Evolutionary conservation across 2,329 filamentous ascomycete species (phyloP), one percentile per base, ranked within the genome.

Genomic region (Didymella segeticola): DNA sequence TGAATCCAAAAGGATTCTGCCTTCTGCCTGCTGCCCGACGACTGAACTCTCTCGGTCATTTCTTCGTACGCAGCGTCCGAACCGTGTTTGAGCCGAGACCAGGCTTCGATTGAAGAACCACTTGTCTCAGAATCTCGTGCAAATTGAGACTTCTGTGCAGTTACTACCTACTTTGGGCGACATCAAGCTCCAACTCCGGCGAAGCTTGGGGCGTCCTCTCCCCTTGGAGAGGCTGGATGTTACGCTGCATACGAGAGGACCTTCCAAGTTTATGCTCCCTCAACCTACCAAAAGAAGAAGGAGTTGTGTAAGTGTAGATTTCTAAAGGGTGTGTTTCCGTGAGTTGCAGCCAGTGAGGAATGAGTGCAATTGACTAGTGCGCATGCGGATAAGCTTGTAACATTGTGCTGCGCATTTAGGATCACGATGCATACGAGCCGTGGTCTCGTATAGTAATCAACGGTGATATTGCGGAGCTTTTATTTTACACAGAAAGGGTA

Each of bases 301-400:
- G 45, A 54, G 29, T 8, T 5, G 14, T 41, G 11, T 41, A 31
- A 26, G 41, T 42, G 46, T 54, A 10, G 45, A 49, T 45, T 17
- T 20, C 34, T 39, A 5, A 27, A 19, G 49, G 46, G 48, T 45
- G 29, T 23, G 23, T 26, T 49, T 54, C 51, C 51, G 51, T 25
- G 27, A n/a, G 14, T 15, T 30, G 4, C 34, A 30, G 17, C 51
- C 51, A 54, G 41, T 49, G 39, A 49, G 27, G 49, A 2, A 20
- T 20, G 23, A 41, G 37, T 5, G 8, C 19, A 5, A 9, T 2
- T 0, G 25, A 37, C 51, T 54, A 54, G 34, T 9, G 34, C 27
- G 6, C 26, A 54, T 54, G 29, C 45, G 51, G 51, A 20, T 48
- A 54, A 54, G 51, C 43, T 48, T 43, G 48, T 15, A 29, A 48